Conservation (phyloP, 768 basidiomycete species). For the Kwoniella mangroviensis region DNA sequence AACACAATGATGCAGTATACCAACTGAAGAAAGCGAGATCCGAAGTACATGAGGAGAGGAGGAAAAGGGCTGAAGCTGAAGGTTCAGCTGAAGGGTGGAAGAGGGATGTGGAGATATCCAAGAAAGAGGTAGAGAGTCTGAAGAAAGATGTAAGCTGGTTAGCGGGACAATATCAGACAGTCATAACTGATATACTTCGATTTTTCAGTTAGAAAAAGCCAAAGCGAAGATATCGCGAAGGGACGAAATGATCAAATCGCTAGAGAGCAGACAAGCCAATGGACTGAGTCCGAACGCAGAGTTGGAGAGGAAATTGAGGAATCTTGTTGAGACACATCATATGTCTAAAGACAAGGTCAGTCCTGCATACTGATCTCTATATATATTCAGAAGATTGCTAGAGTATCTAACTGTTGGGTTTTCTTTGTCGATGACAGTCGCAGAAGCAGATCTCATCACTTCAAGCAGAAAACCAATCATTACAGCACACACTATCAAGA, state of each 20-base stretch:
- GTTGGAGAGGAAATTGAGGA: slow-evolving; percentile 28
- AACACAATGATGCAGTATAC: not conserved
- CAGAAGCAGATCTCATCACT: slow-evolving; percentile 1
- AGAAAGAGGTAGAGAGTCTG: slow-evolving; percentile 13
- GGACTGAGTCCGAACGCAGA: not conserved
- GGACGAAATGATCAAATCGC: slow-evolving; percentile 30
- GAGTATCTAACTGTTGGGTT: no score
- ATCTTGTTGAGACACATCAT: slow-evolving; percentile 26
- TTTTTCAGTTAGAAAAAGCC: slow-evolving; percentile 38
- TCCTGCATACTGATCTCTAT: no score
- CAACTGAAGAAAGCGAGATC: not conserved
- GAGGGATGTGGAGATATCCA: slow-evolving; percentile 8
- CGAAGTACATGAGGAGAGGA: slow-evolving; percentile 6
- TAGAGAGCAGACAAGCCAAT: not conserved
- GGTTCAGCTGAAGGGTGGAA: slow-evolving; percentile 25
- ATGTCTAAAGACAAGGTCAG: slow-evolving; percentile 31
- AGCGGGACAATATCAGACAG: no score
- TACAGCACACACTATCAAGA: not conserved
- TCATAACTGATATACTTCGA: no score
- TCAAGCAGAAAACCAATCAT: not conserved
- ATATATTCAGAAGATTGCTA: no score
- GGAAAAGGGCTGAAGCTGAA: slow-evolving; percentile 29
- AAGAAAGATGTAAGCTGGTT: slow-evolving; percentile 25
- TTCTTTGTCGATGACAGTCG: not conserved
- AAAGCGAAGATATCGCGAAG: slow-evolving; percentile 29